Evolutionary conservation across 2,329 filamentous ascomycete species (phyloP), one percentile per base, ranked within the genome.

Genomic region (Penicillium vulpinum): DNA sequence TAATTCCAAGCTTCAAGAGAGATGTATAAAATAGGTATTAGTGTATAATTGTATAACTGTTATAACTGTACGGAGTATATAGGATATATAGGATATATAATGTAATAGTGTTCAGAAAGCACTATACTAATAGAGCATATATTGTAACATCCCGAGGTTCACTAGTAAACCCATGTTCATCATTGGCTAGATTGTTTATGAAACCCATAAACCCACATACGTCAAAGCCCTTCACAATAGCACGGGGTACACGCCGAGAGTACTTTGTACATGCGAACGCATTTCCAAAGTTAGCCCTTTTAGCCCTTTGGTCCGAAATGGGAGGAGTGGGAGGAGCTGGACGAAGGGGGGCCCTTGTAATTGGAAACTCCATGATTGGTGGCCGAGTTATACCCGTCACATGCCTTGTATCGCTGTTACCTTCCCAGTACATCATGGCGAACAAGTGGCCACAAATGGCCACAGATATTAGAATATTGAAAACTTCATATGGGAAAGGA

Each of bases 361-460:
- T 67, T 52, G 57, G 46, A 48, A 65, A 54, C 21, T 31, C 51
- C 24, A 15, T 67, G 64, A 67, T 67, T 67, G 64, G 64, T 59
- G 57, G 57, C 44, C 51, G 47, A 38, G 41, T 51, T 50, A 51
- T 40, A 52, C 56, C 60, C 62, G 62, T 65, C 64, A 67, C 64
- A 67, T 67, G 65, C 63, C 57, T 52, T 53, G 63, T 67, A 67
- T 66, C 62, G 60, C 35, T 46, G 40, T 57, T 64, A 67, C 64
- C n/a, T n/a, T 21, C 13, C 40, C 24, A 39, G 40, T 15, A 43
- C 51, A 35, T 28, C 21, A 39, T 28, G 28, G 9, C 13, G 26
- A 54, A 40, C 48, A n/a, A n/a, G n/a, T n/a, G n/a, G n/a, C n/a
- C n/a, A 24, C 38, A 21, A 18, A 9, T 7, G 15, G n/a, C 43